These are phyloP conservation scores for Cutaneotrichosporon curvatum DNA, from an alignment of 1,284 basidiomycete species.

Conservation along the genomic window DNA sequence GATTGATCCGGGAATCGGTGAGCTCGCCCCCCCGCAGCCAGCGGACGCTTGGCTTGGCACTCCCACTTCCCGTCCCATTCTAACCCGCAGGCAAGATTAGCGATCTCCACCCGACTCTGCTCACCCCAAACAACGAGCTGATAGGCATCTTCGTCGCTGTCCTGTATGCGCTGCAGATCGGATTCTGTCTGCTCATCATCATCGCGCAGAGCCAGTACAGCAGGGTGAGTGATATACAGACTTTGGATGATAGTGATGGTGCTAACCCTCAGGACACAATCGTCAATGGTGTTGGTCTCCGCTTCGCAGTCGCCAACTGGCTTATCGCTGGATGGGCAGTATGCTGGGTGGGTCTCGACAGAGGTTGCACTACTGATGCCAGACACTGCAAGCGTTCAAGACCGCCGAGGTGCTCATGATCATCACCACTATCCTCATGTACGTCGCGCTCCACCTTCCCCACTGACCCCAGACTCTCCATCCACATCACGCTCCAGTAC, in stretches of 20 bases:
- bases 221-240: constrained; percentile 61
- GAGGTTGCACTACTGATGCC: neutral
- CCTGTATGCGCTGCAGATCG: constrained; percentile 52
- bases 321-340: constrained; percentile 76
- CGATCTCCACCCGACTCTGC: constrained; percentile 57
- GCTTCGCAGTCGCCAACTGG: constrained; percentile 73
- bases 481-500: constrained; percentile 39
- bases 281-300: constrained; percentile 66
- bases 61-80: too few relatives aligned
- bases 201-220: constrained; percentile 66
- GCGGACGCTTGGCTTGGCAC: too few relatives aligned
- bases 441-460: constrained; percentile 2
- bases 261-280: constrained; percentile 52
- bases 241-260: too few relatives aligned
- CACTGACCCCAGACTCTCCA: constrained; percentile 29
- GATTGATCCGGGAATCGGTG: constrained; percentile 42
- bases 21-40: constrained; percentile 6
- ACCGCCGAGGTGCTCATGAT: constrained; percentile 41
- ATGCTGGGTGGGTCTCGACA: constrained; percentile 56
- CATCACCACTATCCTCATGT: constrained; percentile 43
- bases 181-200: constrained; percentile 70
- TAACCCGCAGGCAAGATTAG: constrained; percentile 51
- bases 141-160: constrained; percentile 59
- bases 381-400: constrained; percentile 44
- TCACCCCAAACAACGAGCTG: constrained; percentile 61